These are phyloP conservation scores for Amylostereum chailletii DNA, from an alignment of 1,284 basidiomycete genomes.

Conservation along the genomic window DNA sequence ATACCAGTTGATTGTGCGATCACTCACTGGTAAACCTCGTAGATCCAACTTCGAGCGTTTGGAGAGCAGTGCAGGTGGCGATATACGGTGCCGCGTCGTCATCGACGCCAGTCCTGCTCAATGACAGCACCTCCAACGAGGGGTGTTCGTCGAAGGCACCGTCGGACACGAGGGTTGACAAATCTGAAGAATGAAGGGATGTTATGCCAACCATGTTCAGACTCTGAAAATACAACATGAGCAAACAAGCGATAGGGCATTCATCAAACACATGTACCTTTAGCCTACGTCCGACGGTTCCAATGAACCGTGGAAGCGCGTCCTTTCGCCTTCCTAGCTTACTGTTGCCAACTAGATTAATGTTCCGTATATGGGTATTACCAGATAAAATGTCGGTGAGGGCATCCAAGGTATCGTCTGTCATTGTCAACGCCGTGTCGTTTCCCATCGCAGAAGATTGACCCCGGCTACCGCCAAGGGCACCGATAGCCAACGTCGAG, in stretches of 20 bases:
- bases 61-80: constrained; percentile 38
- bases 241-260: background rate
- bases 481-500: constrained; percentile 47
- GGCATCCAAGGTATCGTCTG: constrained; percentile 35
- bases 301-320: constrained; percentile 39
- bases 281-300: constrained; percentile 47
- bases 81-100: constrained; percentile 47
- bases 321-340: constrained; percentile 38
- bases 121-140: constrained; percentile 36
- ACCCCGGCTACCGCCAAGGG: constrained; percentile 43
- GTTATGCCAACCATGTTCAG: constrained; percentile 51
- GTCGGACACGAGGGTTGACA: constrained; percentile 38
- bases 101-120: constrained; percentile 55
- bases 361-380: constrained; percentile 32
- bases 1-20: background rate
- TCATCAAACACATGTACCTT: constrained; percentile 29
- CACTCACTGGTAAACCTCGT: constrained; percentile 51
- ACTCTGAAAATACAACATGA: constrained; percentile 18
- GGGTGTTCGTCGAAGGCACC: constrained; percentile 22
- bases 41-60: constrained; percentile 41
- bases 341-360: constrained; percentile 55
- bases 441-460: constrained; percentile 35
- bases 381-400: constrained; percentile 34
- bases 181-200: constrained; percentile 40
- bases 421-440: constrained; percentile 44